These are phyloP conservation scores for Penicillium steckii DNA, from an alignment of 495 filamentous ascomycete genomes.

Conservation along the genomic window DNA sequence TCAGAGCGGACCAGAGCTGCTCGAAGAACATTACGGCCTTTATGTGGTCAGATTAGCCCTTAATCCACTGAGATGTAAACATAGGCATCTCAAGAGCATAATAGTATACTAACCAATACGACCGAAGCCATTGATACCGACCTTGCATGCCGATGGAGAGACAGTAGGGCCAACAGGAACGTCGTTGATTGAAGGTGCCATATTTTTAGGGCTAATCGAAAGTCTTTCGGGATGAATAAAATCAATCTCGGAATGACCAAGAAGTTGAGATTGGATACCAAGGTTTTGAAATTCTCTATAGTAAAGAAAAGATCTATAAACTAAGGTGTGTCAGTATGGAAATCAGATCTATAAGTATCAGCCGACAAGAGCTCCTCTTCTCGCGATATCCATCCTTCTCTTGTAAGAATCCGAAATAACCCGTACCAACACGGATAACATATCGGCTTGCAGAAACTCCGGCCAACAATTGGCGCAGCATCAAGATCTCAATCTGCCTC, in stretches of 20 bases:
- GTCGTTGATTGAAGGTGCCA: slow-evolving; percentile 33
- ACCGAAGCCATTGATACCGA: slow-evolving; percentile 38
- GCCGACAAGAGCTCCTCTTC: not conserved
- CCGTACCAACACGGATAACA: slow-evolving; percentile 15
- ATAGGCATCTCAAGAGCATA: not conserved
- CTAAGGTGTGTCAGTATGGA: not conserved
- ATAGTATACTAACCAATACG: slow-evolving; percentile 24
- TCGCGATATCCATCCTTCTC: not conserved
- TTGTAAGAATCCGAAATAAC: slow-evolving; percentile 10
- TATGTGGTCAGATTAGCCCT: not conserved
- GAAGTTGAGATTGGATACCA: not conserved
- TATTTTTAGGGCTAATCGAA: slow-evolving; percentile 1
- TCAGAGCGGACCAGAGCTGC: slow-evolving; percentile 31
- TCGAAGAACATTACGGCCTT: slow-evolving; percentile 38
- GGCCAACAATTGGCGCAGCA: not conserved
- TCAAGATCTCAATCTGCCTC: not conserved
- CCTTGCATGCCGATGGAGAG: slow-evolving; percentile 18
- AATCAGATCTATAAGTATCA: slow-evolving; percentile 22
- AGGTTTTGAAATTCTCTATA: not conserved
- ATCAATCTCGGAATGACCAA: not conserved
- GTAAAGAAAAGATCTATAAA: not conserved
- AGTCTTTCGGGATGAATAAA: not conserved
- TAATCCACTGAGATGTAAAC: too few species aligned
- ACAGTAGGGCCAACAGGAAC: slow-evolving; percentile 10
- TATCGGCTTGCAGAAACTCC: slow-evolving; percentile 17